Percentiles rank a stretch among this genome's conserved stretches.
phyloP scores from a whole-genome alignment of 2,329 filamentous ascomycete genomes.

The Aureobasidium sp. region DNA sequence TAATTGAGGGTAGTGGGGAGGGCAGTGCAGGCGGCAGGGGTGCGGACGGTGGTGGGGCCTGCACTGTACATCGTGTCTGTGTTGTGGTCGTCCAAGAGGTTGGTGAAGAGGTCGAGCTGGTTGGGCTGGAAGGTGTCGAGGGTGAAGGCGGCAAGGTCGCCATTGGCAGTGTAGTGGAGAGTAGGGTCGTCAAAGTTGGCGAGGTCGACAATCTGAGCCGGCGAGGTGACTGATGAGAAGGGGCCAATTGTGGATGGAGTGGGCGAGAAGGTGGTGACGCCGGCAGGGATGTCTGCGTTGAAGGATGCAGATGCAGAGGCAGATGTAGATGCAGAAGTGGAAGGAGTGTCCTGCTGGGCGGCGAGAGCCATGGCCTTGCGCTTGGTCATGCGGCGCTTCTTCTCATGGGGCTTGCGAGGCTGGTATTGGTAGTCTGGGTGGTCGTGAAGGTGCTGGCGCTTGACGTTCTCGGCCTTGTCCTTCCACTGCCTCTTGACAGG shows the following conservation, averaged over 20 bases:
- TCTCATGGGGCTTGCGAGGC: conserved; percentile 38
- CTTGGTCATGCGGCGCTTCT: conserved; percentile 33
- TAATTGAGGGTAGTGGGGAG: neutral
- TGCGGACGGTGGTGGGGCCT: neutral
- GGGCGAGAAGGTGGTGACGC: neutral
- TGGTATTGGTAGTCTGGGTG: conserved; percentile 39
- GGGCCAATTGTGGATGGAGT: neutral
- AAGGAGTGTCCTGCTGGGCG: neutral
- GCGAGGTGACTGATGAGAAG: neutral
- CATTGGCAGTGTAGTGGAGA: neutral
- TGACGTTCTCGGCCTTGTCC: conserved; percentile 30
- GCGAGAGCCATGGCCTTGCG: conserved; percentile 9
- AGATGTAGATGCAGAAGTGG: neutral
- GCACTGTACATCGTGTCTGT: neutral
- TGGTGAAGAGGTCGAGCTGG: conserved; percentile 9
- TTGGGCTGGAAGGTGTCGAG: conserved; percentile 1
- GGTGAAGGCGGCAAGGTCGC: conserved; percentile 10
- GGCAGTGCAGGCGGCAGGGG: neutral
- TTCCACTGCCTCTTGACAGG: conserved; percentile 31
- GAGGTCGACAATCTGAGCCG: conserved; percentile 8
- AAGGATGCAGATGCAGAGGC: neutral
- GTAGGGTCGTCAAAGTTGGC: neutral
- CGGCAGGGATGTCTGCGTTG: neutral
- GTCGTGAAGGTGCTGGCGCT: conserved; percentile 31
- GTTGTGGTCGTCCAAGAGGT: conserved; percentile 9